Evolutionary conservation across 2,329 filamentous ascomycete genomes (phyloP).

Genomic region (Diatrype stigma): DNA sequence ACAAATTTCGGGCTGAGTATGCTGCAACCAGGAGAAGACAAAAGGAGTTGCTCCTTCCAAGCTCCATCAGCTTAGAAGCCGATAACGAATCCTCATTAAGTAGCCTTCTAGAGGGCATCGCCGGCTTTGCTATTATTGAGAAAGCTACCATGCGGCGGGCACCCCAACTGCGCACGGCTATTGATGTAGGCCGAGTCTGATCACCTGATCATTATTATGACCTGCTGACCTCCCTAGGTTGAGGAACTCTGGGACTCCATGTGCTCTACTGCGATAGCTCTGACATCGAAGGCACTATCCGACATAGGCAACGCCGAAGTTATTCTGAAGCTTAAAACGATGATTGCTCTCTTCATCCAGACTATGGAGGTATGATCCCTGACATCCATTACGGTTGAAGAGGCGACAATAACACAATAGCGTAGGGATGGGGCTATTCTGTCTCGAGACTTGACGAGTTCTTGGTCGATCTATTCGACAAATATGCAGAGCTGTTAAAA

Average conservation of each 20-base stretch:
- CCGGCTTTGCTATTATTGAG: conserved; percentile 95
- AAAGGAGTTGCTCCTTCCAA: conserved; percentile 83
- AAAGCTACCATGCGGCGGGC: conserved; percentile 86
- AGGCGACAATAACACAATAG: not conserved
- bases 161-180: conserved; percentile 73
- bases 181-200: conserved; percentile 60
- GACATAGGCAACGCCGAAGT: conserved; percentile 84
- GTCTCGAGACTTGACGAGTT: conserved; percentile 78
- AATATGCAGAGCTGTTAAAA: conserved; percentile 89
- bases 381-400: not conserved
- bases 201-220: not conserved
- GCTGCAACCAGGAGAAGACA: conserved; percentile 85
- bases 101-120: conserved; percentile 86
- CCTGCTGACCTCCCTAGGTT: conserved; percentile 51
- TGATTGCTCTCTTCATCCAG: conserved; percentile 91
- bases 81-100: conserved; percentile 86
- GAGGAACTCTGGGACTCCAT: conserved; percentile 98
- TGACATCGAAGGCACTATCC: conserved; percentile 75
- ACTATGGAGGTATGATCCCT: conserved; percentile 77
- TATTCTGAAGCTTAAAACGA: conserved; percentile 89
- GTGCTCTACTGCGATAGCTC: conserved; percentile 79
- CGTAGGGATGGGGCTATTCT: conserved; percentile 81
- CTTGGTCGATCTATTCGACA: conserved; percentile 84
- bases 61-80: conserved; percentile 68
- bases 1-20: conserved; percentile 88